These are phyloP conservation scores for Turritis glabra DNA, from an alignment of 345 rosid genomes.

Conservation along the genomic window DNA sequence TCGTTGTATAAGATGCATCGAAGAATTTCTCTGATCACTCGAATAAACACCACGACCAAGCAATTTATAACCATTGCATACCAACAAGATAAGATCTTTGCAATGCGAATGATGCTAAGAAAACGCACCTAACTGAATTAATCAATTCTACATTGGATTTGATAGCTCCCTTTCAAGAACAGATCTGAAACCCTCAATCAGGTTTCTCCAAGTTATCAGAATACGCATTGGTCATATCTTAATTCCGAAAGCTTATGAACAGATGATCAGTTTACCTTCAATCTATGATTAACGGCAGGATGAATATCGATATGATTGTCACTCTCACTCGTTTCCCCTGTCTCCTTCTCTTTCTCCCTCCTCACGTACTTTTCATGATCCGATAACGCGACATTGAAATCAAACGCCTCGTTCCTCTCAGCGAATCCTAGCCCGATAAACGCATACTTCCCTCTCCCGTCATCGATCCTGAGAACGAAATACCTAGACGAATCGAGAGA, in stretches of 20 bases:
- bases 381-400: slow-evolving; percentile 97
- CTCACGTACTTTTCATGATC: slow-evolving; percentile 93
- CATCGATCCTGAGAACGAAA: slow-evolving; percentile 95
- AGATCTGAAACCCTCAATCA: background rate
- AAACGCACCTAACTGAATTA: background rate
- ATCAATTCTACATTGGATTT: background rate
- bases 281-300: slow-evolving; percentile 94
- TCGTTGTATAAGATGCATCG: no score
- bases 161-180: background rate
- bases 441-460: slow-evolving; percentile 92
- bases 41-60: background rate
- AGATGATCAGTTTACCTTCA: slow-evolving; percentile 57
- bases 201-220: background rate
- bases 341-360: slow-evolving; percentile 81
- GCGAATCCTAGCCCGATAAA: slow-evolving; percentile 90
- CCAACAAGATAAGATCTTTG: background rate
- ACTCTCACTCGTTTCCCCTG: slow-evolving; percentile 56
- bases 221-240: slow-evolving; percentile 10
- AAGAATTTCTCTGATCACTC: background rate
- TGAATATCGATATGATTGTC: slow-evolving; percentile 88
- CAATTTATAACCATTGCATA: background rate
- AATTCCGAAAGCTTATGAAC: background rate
- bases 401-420: slow-evolving; percentile 97
- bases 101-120: slow-evolving; percentile 4
- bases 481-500: slow-evolving; percentile 96